Conservation (phyloP, 2,329 filamentous ascomycete genomes). For the Macrophomina phaseolina region DNA sequence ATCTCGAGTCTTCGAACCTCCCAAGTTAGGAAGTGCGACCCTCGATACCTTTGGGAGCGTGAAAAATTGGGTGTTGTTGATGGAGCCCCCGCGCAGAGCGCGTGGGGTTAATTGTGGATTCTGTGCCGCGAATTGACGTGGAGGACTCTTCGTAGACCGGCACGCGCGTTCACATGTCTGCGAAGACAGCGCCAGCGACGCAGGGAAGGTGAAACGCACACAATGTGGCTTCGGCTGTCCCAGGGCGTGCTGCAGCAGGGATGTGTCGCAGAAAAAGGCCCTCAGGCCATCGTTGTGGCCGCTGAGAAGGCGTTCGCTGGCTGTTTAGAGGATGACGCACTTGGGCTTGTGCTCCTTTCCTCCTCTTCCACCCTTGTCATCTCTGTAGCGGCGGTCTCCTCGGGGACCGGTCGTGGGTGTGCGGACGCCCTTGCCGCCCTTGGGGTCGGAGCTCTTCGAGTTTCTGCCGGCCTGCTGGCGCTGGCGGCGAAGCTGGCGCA, state of each 20-base stretch:
- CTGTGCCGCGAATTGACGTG: constrained; percentile 22
- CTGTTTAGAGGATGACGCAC: constrained; percentile 27
- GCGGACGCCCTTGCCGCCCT: constrained; percentile 20
- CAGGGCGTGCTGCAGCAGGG: constrained; percentile 20
- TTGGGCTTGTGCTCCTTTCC: constrained; percentile 28
- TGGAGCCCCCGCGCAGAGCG: constrained; percentile 3
- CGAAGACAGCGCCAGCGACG: constrained; percentile 21
- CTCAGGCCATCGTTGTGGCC: constrained; percentile 14
- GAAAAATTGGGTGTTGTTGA: constrained; percentile 17
- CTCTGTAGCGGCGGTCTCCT: constrained; percentile 22
- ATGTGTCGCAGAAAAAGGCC: constrained; percentile 23
- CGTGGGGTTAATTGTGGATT: constrained; percentile 6
- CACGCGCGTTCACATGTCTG: constrained; percentile 26
- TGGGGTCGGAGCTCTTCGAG: constrained; percentile 28
- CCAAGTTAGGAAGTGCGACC: constrained; percentile 3
- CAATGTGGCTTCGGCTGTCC: constrained; percentile 12
- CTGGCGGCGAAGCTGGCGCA: constrained; percentile 85
- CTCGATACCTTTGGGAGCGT: constrained; percentile 6
- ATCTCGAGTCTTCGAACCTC: constrained; percentile 15
- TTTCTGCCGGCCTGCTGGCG: constrained; percentile 56
- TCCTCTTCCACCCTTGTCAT: constrained; percentile 26
- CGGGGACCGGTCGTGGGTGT: constrained; percentile 14
- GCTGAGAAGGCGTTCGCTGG: constrained; percentile 13
- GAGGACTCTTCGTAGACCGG: constrained; percentile 19
- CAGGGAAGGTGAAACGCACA: constrained; percentile 10